These are phyloP conservation scores for Boletellus emodensis DNA, from an alignment of 768 basidiomycete species.

Conservation along the genomic window DNA sequence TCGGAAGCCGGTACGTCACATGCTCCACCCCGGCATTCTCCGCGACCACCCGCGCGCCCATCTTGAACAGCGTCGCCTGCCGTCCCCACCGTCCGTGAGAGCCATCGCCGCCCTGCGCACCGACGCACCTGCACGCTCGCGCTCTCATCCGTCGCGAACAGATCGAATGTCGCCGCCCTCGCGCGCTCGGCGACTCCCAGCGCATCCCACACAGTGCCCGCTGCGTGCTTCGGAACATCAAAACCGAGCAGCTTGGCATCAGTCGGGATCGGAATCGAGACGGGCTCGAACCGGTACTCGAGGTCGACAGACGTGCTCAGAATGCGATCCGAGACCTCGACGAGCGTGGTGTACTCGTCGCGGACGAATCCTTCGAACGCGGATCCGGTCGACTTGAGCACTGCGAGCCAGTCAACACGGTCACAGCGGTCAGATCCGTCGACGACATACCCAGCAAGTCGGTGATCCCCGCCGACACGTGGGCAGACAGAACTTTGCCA, in stretches of 20 bases:
- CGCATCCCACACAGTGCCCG: constrained; percentile 59
- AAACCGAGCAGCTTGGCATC: constrained; percentile 56
- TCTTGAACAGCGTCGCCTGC: constrained; percentile 90
- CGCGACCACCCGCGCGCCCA: constrained; percentile 68
- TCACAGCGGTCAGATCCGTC: neutral
- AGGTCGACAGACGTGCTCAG: constrained; percentile 87
- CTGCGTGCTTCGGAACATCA: constrained; percentile 32
- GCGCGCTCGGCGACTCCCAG: constrained; percentile 49
- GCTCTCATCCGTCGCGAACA: constrained; percentile 85
- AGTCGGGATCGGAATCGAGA: constrained; percentile 43
- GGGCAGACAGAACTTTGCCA: constrained; percentile 58
- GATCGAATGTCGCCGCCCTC: constrained; percentile 64
- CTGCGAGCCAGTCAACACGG: constrained; percentile 34
- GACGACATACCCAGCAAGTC: constrained; percentile 68
- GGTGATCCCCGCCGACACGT: constrained; percentile 63
- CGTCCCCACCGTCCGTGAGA: neutral
- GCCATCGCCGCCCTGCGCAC: neutral
- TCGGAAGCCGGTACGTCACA: constrained; percentile 78
- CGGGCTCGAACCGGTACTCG: constrained; percentile 55
- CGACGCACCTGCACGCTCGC: constrained; percentile 81
- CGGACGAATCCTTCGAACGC: constrained; percentile 76
- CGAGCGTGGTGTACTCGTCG: constrained; percentile 88
- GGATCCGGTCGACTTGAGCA: constrained; percentile 87
- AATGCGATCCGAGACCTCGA: constrained; percentile 81
- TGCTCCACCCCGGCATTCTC: constrained; percentile 57